Percentiles rank a stretch among this genome's conserved stretches.
These are phyloP conservation scores for Gossypium longicalyx DNA, from an alignment of 345 rosid genomes.

Conservation along the genomic window DNA sequence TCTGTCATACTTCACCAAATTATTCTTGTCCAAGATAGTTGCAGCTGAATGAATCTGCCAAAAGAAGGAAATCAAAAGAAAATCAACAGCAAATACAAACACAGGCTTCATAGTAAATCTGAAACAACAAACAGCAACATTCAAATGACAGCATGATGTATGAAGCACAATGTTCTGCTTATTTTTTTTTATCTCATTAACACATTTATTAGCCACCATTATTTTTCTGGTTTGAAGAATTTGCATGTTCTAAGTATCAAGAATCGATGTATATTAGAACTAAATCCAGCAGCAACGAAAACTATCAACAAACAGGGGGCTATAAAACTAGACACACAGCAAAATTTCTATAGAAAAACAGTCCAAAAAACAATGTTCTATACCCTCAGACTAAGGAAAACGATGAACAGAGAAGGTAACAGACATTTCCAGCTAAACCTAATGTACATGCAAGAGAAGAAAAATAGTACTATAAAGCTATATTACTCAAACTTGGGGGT, in stretches of 20 bases:
- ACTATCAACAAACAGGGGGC: not conserved
- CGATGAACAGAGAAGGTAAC: not conserved
- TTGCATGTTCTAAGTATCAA: not conserved
- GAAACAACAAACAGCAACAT: not conserved
- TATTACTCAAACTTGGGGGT: not conserved
- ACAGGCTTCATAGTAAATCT: not conserved
- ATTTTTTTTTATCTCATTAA: not conserved
- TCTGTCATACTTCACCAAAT: slow-evolving; percentile 82
- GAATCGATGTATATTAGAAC: not conserved
- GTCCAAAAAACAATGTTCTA: not conserved
- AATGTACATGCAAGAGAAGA: not conserved
- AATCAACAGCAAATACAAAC: not conserved
- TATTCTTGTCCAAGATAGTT: slow-evolving; percentile 76
- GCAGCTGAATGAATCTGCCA: slow-evolving; percentile 91
- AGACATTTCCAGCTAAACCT: not conserved
- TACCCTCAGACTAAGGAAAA: not conserved
- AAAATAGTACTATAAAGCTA: not conserved
- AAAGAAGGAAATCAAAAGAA: not conserved
- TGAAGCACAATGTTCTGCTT: not conserved
- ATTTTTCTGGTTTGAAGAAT: not conserved
- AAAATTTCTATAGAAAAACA: not conserved
- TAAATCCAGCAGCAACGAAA: not conserved
- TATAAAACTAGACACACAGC: not conserved
- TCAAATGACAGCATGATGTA: not conserved
- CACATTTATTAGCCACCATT: not conserved